Base-by-base conservation (phyloP, 169 alveolate species). In the Plasmodium billcollinsi region DNA sequence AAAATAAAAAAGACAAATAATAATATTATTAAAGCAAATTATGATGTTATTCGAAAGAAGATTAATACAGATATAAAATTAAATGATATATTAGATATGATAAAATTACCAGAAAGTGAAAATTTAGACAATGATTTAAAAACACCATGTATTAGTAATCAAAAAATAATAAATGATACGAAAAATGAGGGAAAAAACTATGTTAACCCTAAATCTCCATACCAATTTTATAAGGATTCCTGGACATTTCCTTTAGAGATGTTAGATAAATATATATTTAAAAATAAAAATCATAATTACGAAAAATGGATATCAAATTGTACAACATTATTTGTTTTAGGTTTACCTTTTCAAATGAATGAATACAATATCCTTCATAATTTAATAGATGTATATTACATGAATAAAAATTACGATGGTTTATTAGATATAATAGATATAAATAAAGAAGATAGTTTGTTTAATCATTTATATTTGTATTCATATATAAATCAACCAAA, bases 231-330 rank as follows among this genome's bases (percentile, higher is more conserved):
- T 47, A 11, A 39, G 3, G 71, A 9, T 24, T 45, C n/a, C 3
- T 66, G 65, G 71, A 67, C 47, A 59, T 78, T 43, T 5, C 89
- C 89, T n/a, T 58, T 78, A 3, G 62, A 67, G 9, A 66, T 78
- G 39, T 65, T 65, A 29, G 61, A 78, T 12, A 47, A 78, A 66
- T 49, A 59, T 15, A 56, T 78, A 49, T 78, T 65, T 78, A 78
- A 78, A 78, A 65, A 54, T 65, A 65, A 39, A 49, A 54, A 67
- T 66, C 78, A 65, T 78, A 61, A 66, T 52, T 78, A 78, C 49
- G 45, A 78, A 20, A 78, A 66, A 58, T 78, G 89, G 89, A 29
- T 78, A 59, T 47, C 78, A 21, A 33, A 66, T 15, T 78, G 89
- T 49, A 56, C n/a, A 52, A 66, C 65, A 0, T 78, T 78, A 66